Evolutionary conservation across 2,329 filamentous ascomycete genomes (phyloP), one percentile per base, ranked within the genome.

Genomic region (Stagonosporopsis rhizophila): DNA sequence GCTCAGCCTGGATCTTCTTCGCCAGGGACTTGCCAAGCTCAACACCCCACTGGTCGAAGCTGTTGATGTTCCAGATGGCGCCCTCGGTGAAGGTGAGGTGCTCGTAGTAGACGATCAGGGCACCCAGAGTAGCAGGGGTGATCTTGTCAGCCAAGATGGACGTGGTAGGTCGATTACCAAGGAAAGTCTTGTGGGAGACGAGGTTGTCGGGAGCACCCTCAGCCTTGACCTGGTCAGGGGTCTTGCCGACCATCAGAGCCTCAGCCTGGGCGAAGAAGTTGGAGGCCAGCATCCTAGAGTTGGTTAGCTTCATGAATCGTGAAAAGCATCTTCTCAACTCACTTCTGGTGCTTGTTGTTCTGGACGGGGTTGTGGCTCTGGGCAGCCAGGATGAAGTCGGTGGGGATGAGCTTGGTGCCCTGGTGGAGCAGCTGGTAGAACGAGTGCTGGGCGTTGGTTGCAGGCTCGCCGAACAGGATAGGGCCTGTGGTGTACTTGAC

Each of bases 371-470:
- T 99, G 86, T 99, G 95, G 52, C 92, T 96, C 82, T 97, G 87
- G 64, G 92, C 93, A 35, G 95, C 95, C 69, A 99, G 83, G 81
- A 99, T 96, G 83, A 99, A 99, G 81, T 99, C 95, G 68, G 94
- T 89, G 15, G 95, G 95, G 75, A 99, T 98, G 73, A 99, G 88
- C 87, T 98, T 98, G 70, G 95, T 99, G 72, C 95, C 95, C 80
- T 99, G 95, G 85, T 99, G 95, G 57, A 99, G 88, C 44, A 99
- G 89, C 85, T 99, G 95, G 89, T 96, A 99, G 88, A 99, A 99
- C 59, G 95, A 98, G 86, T 99, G 95, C 83, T 99, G 95, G 40
- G 95, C 95, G 77, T 99, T 99, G 78, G 95, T 99, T 80, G 92
- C 96, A 50, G 95, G 95, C 84, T 99, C 95, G 74, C 95, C 95